Percentiles rank a stretch among this genome's conserved stretches.
These are phyloP conservation scores for Syncephalastrum monosporum DNA, from an alignment of 371 early-diverging fungal species.

Conservation along the genomic window DNA sequence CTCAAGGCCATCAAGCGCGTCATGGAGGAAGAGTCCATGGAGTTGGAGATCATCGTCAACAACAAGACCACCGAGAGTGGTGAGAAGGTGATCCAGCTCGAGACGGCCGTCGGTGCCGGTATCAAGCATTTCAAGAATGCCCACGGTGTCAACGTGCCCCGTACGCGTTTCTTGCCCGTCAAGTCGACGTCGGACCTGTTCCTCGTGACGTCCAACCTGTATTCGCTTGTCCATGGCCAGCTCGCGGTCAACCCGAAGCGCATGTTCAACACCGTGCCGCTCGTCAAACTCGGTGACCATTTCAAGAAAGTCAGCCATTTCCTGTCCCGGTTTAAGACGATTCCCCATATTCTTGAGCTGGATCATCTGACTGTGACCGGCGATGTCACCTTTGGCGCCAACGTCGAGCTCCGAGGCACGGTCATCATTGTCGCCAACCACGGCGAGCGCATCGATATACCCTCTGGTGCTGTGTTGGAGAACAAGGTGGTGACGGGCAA, in stretches of 20 bases:
- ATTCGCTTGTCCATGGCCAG: slow-evolving; percentile 91
- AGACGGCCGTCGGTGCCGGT: slow-evolving; percentile 99
- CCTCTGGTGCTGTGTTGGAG: slow-evolving; percentile 97
- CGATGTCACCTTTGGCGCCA: slow-evolving; percentile 96
- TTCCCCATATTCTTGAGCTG: slow-evolving; percentile 96
- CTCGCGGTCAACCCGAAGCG: slow-evolving; percentile 92
- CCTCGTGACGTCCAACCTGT: slow-evolving; percentile 96
- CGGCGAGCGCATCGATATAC: slow-evolving; percentile 95
- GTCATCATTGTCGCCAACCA: slow-evolving; percentile 99
- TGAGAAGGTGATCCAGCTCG: slow-evolving; percentile 97
- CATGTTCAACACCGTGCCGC: slow-evolving; percentile 90
- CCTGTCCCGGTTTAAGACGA: slow-evolving; percentile 83
- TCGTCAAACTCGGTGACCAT: slow-evolving; percentile 97
- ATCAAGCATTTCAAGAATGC: slow-evolving; percentile 98
- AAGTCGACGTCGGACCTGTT: slow-evolving; percentile 99
- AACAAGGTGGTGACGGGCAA: slow-evolving; percentile 99
- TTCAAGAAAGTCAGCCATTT: slow-evolving; percentile 91
- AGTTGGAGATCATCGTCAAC: slow-evolving; percentile 98
- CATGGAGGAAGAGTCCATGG: slow-evolving; percentile 78
- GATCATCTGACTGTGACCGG: slow-evolving; percentile 99
- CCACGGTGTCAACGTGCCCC: slow-evolving; percentile 98
- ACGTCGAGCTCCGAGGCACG: slow-evolving; percentile 94
- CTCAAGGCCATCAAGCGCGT: slow-evolving; percentile 95
- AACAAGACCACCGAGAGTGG: slow-evolving; percentile 87
- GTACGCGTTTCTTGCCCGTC: slow-evolving; percentile 98